phyloP scores from a whole-genome alignment of 352 stramenopile genomes.

The Aphanomyces stellatus region DNA sequence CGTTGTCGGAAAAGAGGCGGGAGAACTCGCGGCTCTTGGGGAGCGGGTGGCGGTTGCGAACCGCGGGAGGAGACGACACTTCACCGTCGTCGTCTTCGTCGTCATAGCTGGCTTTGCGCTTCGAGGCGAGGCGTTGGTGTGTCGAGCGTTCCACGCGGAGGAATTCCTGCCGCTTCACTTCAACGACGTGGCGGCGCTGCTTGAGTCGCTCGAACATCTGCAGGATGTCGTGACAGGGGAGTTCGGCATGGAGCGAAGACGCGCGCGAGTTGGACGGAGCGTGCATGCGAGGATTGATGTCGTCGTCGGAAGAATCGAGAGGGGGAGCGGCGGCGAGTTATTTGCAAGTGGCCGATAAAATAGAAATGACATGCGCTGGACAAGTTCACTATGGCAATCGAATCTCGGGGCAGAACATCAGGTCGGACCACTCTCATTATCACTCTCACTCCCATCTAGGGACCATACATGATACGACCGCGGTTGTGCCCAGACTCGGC shows the following conservation, averaged over 20 bases:
- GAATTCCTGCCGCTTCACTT: neutral
- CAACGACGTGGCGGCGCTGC: neutral
- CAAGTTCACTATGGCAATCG: neutral
- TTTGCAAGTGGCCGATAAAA: neutral
- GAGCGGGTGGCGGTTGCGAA: no score
- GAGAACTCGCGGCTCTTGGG: neutral
- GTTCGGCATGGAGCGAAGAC: neutral
- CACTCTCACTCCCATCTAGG: no score
- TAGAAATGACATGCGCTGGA: neutral
- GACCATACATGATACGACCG: no score
- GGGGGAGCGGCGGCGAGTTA: no score
- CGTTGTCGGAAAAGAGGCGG: slow-evolving; percentile 3
- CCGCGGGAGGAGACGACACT: no score
- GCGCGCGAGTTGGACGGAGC: neutral
- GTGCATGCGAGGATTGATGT: neutral
- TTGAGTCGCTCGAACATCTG: neutral
- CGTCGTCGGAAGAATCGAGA: neutral
- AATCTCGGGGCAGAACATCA: no score
- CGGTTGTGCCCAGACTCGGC: no score
- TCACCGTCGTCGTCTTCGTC: neutral
- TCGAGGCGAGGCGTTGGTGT: neutral
- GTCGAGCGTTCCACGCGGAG: neutral
- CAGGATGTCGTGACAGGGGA: neutral
- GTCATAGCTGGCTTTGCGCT: neutral
- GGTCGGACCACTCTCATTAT: no score